Percentiles rank a stretch among this genome's conserved stretches.
Evolutionary conservation across 2,329 filamentous ascomycete genomes (phyloP).

Genomic region (Pezicula carpinea): DNA sequence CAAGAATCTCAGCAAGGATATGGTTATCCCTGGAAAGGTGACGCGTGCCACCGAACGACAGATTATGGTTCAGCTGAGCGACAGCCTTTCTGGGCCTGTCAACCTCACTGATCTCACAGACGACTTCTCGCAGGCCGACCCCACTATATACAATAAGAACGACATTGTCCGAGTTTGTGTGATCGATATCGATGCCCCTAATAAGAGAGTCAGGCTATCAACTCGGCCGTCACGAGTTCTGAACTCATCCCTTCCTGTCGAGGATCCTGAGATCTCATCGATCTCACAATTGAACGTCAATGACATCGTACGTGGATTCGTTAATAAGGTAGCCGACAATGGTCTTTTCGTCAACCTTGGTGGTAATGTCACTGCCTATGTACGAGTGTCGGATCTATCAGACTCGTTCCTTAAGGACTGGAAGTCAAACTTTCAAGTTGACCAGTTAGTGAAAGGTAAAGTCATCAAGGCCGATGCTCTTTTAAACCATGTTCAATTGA

Average conservation of each 20-base stretch:
- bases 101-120: conserved; percentile 81
- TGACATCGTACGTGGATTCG: conserved; percentile 82
- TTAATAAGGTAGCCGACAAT: conserved; percentile 85
- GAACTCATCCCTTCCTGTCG: conserved; percentile 75
- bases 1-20: conserved; percentile 68
- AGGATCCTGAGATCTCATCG: conserved; percentile 73
- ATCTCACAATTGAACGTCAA: conserved; percentile 69
- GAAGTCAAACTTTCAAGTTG: conserved; percentile 82
- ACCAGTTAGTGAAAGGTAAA: conserved; percentile 87
- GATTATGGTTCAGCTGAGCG: conserved; percentile 79
- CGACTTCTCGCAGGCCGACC: conserved; percentile 77
- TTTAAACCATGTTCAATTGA: conserved; percentile 74
- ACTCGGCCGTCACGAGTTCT: conserved; percentile 82
- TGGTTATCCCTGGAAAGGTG: conserved; percentile 77
- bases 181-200: conserved; percentile 71
- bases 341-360: conserved; percentile 84
- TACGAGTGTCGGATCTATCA: conserved; percentile 83
- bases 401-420: conserved; percentile 92
- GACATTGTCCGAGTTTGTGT: conserved; percentile 86
- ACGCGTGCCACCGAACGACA: conserved; percentile 83
- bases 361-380: conserved; percentile 73
- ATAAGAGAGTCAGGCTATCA: conserved; percentile 81
- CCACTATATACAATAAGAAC: conserved; percentile 72
- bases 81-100: conserved; percentile 73
- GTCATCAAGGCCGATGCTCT: conserved; percentile 67